phyloP scores from a whole-genome alignment of 345 rosid species.

The Eucalyptus caleyi region DNA sequence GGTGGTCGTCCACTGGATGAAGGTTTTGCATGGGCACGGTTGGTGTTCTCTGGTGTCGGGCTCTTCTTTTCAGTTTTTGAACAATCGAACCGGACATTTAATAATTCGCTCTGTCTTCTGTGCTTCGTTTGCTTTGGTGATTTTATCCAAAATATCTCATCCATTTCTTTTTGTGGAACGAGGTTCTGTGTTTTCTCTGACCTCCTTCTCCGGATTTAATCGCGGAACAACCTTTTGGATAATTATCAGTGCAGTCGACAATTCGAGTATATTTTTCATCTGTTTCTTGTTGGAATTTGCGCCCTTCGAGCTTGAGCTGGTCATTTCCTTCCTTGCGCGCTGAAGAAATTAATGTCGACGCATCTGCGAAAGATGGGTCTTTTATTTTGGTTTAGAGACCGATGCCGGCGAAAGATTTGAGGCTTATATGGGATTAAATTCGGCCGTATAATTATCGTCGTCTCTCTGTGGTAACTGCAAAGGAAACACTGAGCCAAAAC shows the following conservation, averaged over 20 bases:
- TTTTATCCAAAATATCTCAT: not conserved
- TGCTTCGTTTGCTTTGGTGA: not conserved
- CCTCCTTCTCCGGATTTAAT: not conserved
- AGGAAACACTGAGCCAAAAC: not conserved
- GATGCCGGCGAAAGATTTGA: not conserved
- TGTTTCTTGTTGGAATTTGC: not conserved
- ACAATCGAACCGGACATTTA: not conserved
- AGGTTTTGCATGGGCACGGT: not conserved
- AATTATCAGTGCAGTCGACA: not conserved
- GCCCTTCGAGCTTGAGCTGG: not conserved
- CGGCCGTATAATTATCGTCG: not conserved
- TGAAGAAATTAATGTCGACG: not conserved
- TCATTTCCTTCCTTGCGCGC: not conserved
- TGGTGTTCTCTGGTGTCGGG: not conserved
- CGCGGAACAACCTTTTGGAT: not conserved
- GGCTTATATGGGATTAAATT: not conserved
- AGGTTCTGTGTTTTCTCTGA: not conserved
- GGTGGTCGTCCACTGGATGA: slow-evolving; percentile 37
- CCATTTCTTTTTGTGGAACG: not conserved
- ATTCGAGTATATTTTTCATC: not conserved
- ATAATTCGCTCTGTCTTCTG: not conserved
- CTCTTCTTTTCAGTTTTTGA: not conserved
- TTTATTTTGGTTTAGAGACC: not conserved
- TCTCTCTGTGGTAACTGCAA: no score
- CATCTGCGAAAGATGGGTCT: not conserved